Percentiles rank a stretch among this genome's conserved stretches.
These are phyloP conservation scores for Ceratobasidium sp. DNA, from an alignment of 1,284 basidiomycete species.

Conservation along the genomic window DNA sequence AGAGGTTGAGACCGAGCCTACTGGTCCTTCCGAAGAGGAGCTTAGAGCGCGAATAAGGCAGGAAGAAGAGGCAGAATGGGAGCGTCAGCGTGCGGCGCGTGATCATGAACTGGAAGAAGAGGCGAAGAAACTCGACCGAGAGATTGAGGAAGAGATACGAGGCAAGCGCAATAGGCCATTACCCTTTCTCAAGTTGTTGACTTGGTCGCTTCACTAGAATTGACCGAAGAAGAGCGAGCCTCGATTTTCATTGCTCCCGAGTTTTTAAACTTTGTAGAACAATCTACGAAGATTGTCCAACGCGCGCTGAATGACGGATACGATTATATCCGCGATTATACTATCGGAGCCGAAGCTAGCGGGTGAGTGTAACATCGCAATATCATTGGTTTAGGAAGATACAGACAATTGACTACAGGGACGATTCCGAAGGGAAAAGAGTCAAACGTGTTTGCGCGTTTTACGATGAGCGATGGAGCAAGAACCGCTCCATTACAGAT, in stretches of 20 bases:
- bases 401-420: constrained; percentile 60
- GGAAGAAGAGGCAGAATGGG: constrained; percentile 73
- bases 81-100: constrained; percentile 66
- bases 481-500: constrained; percentile 93
- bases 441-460: constrained; percentile 91
- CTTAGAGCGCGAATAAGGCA: constrained; percentile 73
- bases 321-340: constrained; percentile 97
- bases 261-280: constrained; percentile 93
- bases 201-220: constrained; percentile 60
- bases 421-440: constrained; percentile 87
- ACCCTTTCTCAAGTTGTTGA: background rate
- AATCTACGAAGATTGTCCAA: constrained; percentile 94
- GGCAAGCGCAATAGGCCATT: constrained; percentile 59
- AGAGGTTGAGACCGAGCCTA: constrained; percentile 64
- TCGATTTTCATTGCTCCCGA: constrained; percentile 86
- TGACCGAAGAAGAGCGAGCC: constrained; percentile 84
- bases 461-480: constrained; percentile 86
- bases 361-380: constrained; percentile 60
- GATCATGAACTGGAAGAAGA: constrained; percentile 86
- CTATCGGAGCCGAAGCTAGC: constrained; percentile 77
- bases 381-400: constrained; percentile 7
- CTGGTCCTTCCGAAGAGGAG: constrained; percentile 71
- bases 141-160: constrained; percentile 84
- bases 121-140: constrained; percentile 77
- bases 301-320: constrained; percentile 96